Conservation (phyloP, 2,329 filamentous ascomycete genomes). For the Aspergillus sp. region DNA sequence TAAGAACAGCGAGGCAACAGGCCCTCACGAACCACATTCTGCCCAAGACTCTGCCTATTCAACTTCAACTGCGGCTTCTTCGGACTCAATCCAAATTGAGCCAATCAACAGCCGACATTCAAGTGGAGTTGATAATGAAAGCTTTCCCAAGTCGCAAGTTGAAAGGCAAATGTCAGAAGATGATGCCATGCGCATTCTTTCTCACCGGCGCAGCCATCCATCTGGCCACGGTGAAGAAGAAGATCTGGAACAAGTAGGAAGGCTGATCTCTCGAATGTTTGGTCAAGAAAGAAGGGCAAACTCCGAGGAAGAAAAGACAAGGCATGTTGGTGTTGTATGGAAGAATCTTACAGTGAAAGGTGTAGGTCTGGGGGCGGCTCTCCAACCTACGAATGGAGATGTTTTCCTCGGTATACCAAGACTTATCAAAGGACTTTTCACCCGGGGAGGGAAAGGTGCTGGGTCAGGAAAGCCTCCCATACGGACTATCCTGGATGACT, state of each 20-base stretch:
- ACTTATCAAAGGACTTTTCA: slow-evolving; percentile 42
- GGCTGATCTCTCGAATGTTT: slow-evolving; percentile 67
- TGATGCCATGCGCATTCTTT: slow-evolving; percentile 15
- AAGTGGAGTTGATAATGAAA: not conserved
- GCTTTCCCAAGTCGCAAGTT: not conserved
- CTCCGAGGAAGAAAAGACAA: slow-evolving; percentile 66
- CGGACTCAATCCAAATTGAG: not conserved
- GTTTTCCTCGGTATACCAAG: slow-evolving; percentile 49
- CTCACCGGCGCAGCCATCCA: slow-evolving; percentile 18
- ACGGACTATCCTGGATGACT: slow-evolving; percentile 62
- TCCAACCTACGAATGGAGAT: slow-evolving; percentile 55
- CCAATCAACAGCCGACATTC: slow-evolving; percentile 9
- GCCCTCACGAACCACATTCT: not conserved
- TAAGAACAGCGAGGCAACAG: no score
- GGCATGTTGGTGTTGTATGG: slow-evolving; percentile 67
- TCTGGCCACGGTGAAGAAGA: slow-evolving; percentile 17
- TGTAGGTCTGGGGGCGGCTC: slow-evolving; percentile 60
- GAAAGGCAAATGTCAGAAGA: slow-evolving; percentile 10
- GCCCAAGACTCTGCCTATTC: not conserved
- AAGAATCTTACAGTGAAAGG: slow-evolving; percentile 67
- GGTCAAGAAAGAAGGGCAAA: slow-evolving; percentile 58
- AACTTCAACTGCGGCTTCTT: not conserved
- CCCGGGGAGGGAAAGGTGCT: slow-evolving; percentile 23
- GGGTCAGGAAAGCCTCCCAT: slow-evolving; percentile 44
- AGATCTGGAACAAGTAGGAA: slow-evolving; percentile 28